phyloP scores from a whole-genome alignment of 305 asterid genomes.

The Fraxinus latifolia region DNA sequence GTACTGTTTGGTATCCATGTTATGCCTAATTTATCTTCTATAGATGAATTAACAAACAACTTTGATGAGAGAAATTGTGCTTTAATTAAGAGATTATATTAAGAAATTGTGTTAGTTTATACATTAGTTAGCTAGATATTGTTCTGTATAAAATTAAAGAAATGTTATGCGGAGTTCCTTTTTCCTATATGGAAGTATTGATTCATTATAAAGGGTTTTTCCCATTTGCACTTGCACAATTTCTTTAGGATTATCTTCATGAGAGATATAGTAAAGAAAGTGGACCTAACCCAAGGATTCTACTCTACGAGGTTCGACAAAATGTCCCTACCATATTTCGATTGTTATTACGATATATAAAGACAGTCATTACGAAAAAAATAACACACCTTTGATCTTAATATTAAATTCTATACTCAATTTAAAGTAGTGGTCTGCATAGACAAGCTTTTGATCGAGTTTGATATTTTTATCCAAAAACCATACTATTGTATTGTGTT shows the following conservation, averaged over 20 bases:
- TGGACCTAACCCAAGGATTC: neutral
- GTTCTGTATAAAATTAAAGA: neutral
- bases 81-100: no score
- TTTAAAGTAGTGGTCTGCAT: neutral
- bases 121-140: neutral
- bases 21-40: no score
- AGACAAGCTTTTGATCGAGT: neutral
- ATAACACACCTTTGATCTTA: neutral
- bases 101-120: neutral
- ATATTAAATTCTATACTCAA: no score
- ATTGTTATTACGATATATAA: no score
- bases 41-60: no score
- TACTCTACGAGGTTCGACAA: neutral
- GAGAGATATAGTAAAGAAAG: neutral
- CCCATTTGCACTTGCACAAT: neutral
- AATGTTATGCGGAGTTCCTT: neutral
- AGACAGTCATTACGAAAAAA: neutral
- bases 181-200: no score
- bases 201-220: no score
- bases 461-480: no score
- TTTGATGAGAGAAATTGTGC: no score
- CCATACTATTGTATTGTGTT: neutral
- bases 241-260: neutral
- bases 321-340: neutral
- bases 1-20: no score